phyloP scores from a whole-genome alignment of 495 filamentous ascomycete genomes.

The Penicillium cosmopolitanum region DNA sequence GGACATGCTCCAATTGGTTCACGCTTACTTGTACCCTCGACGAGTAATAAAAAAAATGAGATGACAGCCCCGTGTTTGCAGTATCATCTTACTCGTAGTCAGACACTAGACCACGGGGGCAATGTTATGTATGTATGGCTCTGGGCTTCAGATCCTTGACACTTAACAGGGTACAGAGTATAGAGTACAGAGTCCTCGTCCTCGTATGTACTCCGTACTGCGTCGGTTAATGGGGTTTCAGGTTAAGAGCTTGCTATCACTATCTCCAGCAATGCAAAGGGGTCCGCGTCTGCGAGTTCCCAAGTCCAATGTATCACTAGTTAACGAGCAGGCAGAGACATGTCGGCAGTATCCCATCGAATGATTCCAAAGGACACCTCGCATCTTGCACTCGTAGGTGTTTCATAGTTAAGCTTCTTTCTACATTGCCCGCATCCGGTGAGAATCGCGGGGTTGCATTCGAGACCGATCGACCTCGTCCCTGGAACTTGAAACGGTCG shows the following conservation, averaged over 20 bases:
- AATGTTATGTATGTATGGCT: too few relatives aligned
- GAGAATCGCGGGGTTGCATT: constrained; percentile 2
- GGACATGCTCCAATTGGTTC: too few relatives aligned
- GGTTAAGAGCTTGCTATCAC: too few relatives aligned
- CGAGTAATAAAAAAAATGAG: too few relatives aligned
- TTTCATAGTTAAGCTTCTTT: constrained; percentile 3
- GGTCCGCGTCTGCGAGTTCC: neutral
- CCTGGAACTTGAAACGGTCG: constrained; percentile 19
- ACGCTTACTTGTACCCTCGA: too few relatives aligned
- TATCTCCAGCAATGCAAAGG: neutral
- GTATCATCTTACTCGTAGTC: too few relatives aligned
- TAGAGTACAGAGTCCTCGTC: neutral
- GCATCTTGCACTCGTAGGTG: neutral
- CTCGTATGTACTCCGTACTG: neutral
- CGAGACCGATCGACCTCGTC: neutral
- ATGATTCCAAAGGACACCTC: neutral
- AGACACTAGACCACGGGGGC: too few relatives aligned
- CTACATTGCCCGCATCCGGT: neutral
- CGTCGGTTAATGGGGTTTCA: too few relatives aligned
- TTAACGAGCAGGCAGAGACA: neutral
- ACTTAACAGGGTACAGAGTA: neutral
- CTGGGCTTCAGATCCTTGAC: neutral
- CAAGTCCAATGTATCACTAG: neutral
- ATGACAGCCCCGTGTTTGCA: too few relatives aligned
- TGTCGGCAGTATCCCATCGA: neutral